Evolutionary conservation across 345 rosid genomes (phyloP), one percentile per base, ranked within the genome.

Genomic region (Salix exigua): DNA sequence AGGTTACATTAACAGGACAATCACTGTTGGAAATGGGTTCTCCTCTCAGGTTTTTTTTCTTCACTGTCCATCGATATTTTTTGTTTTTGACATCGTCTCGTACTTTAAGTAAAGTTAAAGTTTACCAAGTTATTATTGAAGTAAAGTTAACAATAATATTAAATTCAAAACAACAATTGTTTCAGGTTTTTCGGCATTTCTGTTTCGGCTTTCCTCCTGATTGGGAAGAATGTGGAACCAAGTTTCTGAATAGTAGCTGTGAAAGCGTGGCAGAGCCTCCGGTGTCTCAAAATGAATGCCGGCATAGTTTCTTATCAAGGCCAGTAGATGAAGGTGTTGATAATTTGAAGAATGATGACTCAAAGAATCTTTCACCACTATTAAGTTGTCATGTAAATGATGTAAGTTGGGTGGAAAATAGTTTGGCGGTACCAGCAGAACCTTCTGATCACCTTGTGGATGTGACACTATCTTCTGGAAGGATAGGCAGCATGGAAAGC

Each of bases 181-280:
- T 31, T 14, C 87, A 96, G 99, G 88, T 89, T 68, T 82, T 80
- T 33, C 75, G 73, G 64, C 84, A 89, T 68, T 93, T 96, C 83
- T 51, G 83, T 75, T 78, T 90, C 77, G 99, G 98, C 5, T 96
- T 96, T 86, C 98, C 98, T 83, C 83, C 81, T 73, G 11, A 76
- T 74, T 91, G 98, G 99, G 91, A 93, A 81, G 85, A 73, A 67
- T 74, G 35, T 66, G 87, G 79, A 76, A 77, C 67, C n/a, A 48
- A 5, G 9, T 12, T 28, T 18, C 51, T 21, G 25, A 7, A 35
- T 72, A 30, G 25, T 58, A 35, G 37, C 10, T 48, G 35, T 67
- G 78, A 62, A 62, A 28, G 37, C 30, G 1, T 7, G 25, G 37
- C 23, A 28, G 30, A 70, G 23, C 21, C 19, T 70, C 16, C 80